phyloP scores from a whole-genome alignment of 805 yeast genomes.

The Kuraishia hungarica region DNA sequence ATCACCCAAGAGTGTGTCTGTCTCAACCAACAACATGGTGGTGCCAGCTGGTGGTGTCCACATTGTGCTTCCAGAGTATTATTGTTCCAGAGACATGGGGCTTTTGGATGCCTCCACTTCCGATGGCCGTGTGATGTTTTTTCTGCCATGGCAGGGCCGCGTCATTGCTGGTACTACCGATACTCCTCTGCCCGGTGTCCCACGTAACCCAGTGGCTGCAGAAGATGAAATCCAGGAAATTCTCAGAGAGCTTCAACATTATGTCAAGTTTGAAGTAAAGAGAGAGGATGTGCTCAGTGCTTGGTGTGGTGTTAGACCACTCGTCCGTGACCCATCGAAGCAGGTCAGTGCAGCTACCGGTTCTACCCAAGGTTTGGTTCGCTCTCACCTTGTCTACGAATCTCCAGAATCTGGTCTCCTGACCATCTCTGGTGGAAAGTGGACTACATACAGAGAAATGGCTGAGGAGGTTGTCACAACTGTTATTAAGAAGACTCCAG shows the following conservation, averaged over 20 bases:
- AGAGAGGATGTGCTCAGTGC: slow-evolving; percentile 90
- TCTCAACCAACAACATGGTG: slow-evolving; percentile 60
- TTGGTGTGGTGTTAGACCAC: slow-evolving; percentile 96
- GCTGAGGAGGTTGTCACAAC: slow-evolving; percentile 87
- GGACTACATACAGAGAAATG: slow-evolving; percentile 98
- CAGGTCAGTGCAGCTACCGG: slow-evolving; percentile 33
- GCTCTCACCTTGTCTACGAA: slow-evolving; percentile 75
- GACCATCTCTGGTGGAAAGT: slow-evolving; percentile 93
- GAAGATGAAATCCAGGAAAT: slow-evolving; percentile 88
- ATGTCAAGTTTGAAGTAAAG: slow-evolving; percentile 79
- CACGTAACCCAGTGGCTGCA: slow-evolving; percentile 72
- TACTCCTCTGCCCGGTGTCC: slow-evolving; percentile 66
- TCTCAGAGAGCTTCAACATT: slow-evolving; percentile 79
- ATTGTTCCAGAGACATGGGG: slow-evolving; percentile 83
- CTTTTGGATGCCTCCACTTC: slow-evolving; percentile 85
- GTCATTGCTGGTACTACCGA: slow-evolving; percentile 96
- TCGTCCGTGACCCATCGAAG: slow-evolving; percentile 72
- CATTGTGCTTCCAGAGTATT: slow-evolving; percentile 84
- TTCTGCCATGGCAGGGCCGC: slow-evolving; percentile 97
- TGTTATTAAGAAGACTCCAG: slow-evolving; percentile 40
- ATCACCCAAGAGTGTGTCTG: slow-evolving; percentile 12
- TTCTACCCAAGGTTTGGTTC: slow-evolving; percentile 81
- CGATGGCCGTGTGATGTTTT: slow-evolving; percentile 95
- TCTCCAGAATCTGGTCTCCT: slow-evolving; percentile 63
- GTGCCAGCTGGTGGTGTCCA: slow-evolving; percentile 95